Conservation (phyloP, 139 green algal genomes). For the Picochlorum sp. region DNA sequence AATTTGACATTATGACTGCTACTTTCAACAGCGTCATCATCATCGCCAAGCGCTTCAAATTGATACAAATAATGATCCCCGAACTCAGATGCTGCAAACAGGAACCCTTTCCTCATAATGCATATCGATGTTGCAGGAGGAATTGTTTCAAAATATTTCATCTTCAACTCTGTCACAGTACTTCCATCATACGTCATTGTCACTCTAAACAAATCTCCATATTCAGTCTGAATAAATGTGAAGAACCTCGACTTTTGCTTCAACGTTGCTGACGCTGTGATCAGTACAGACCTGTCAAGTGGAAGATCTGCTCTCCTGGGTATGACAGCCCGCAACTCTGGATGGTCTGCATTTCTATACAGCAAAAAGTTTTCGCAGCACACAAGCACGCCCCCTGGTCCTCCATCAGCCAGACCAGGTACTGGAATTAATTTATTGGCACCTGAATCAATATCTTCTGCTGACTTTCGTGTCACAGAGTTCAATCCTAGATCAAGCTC, state of each 20-base stretch:
- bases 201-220: constrained; percentile 97
- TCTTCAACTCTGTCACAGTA: constrained; percentile 72
- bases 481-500: constrained; percentile 98
- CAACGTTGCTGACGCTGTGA: constrained; percentile 72
- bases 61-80: constrained; percentile 97
- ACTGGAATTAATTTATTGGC: constrained; percentile 94
- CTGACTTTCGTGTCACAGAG: constrained; percentile 84
- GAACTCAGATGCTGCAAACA: constrained; percentile 92
- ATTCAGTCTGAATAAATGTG: constrained; percentile 95
- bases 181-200: constrained; percentile 68
- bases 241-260: constrained; percentile 89
- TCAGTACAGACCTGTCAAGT: constrained; percentile 78
- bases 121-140: constrained; percentile 70
- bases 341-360: constrained; percentile 69
- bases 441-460: constrained; percentile 88
- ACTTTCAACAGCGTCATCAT: constrained; percentile 74
- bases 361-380: constrained; percentile 97
- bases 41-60: constrained; percentile 89
- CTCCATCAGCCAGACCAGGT: constrained; percentile 77
- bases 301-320: constrained; percentile 74
- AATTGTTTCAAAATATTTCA: constrained; percentile 99
- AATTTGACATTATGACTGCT: constrained; percentile 47
- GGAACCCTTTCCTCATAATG: constrained; percentile 91
- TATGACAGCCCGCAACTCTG: constrained; percentile 80
- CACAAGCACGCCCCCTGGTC: constrained; percentile 85